These are phyloP conservation scores for Eimeria brunetti DNA, from an alignment of 169 alveolate species.

Conservation along the genomic window DNA sequence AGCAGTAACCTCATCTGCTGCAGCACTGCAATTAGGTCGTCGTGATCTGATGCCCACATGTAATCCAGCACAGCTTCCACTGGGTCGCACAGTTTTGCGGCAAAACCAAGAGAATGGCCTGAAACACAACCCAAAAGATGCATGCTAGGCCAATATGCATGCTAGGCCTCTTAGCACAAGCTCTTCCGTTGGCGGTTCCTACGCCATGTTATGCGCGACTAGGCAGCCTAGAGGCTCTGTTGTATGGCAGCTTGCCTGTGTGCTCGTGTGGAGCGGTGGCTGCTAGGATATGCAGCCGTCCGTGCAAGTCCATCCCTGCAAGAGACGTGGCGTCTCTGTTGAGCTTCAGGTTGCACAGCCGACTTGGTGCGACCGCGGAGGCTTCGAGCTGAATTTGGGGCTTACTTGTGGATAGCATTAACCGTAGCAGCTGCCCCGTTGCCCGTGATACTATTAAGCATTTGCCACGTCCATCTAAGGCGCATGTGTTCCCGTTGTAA, in stretches of 20 bases:
- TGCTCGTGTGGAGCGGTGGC: not conserved
- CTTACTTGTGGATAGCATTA: not conserved
- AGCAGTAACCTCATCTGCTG: slow-evolving; percentile 11
- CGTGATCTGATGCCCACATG: slow-evolving; percentile 69
- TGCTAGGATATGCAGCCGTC: slow-evolving; percentile 23
- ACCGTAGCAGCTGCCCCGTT: slow-evolving; percentile 57
- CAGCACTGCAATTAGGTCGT: slow-evolving; percentile 51
- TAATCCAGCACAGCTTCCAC: slow-evolving; percentile 54
- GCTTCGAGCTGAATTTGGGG: slow-evolving; percentile 58
- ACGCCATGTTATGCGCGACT: not conserved
- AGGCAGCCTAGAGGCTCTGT: no score
- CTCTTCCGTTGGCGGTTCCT: no score
- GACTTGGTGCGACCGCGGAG: slow-evolving; percentile 1
- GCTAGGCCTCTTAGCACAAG: not conserved
- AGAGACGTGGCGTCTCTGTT: slow-evolving; percentile 14
- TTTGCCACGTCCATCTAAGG: slow-evolving; percentile 22
- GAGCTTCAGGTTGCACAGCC: slow-evolving; percentile 29
- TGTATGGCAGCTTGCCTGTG: slow-evolving; percentile 33
- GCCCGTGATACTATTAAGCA: slow-evolving; percentile 15
- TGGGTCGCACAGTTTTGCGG: slow-evolving; percentile 22
- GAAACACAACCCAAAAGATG: not conserved
- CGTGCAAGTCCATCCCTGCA: slow-evolving; percentile 40
- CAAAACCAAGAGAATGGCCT: slow-evolving; percentile 8
- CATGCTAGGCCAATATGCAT: not conserved
- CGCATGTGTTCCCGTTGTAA: not conserved